Evolutionary conservation across 495 filamentous ascomycete genomes (phyloP), one percentile per base, ranked within the genome.

Genomic region (Talaromyces stipitatus): DNA sequence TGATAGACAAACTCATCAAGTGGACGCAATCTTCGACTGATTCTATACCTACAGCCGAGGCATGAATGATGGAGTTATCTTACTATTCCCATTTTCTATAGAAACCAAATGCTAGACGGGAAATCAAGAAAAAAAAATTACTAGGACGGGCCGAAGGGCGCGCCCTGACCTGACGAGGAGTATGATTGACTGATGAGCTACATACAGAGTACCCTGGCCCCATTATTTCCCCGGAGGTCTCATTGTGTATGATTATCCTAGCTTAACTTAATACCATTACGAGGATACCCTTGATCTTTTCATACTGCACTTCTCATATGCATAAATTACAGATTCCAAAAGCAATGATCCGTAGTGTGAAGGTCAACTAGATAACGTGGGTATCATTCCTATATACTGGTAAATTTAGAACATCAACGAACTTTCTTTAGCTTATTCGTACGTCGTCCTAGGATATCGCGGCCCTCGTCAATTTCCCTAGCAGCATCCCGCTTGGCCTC

Each of bases 401-500:
- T 18, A 33, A 10, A 36, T 10, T 41, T 11, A 22, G 4, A 23
- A 23, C 30, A 56, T 68, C 58, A 77, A 57, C 72, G 66, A 23
- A 74, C 68, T 63, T 76, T 76, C 64, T 76, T 76, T 60, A 78
- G 59, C 64, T 72, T 77, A 55, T 76, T 74, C 33, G 67, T 64
- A 64, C 72, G 75, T 18, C 73, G 62, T 26, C 75, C 75, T 54
- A 76, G 54, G n/a, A 96, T 89, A 69, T 97, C 91, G 62, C 86
- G 84, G 4, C 88, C 86, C 73, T 97, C 92, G 61, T 96, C 94
- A 67, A 97, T 89, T 71, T 92, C 88, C 55, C 96, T 69, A 65
- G 88, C 62, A 2, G 91, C 95, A 69, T 95, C 88, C 50, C 92
- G 78, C 78, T 96, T 97, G 78, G 90, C 92, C 71, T 91, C 85